Percentiles rank a stretch among this genome's conserved stretches.
phyloP scores from a whole-genome alignment of 257 asterid genomes.

The Handroanthus guayacan region DNA sequence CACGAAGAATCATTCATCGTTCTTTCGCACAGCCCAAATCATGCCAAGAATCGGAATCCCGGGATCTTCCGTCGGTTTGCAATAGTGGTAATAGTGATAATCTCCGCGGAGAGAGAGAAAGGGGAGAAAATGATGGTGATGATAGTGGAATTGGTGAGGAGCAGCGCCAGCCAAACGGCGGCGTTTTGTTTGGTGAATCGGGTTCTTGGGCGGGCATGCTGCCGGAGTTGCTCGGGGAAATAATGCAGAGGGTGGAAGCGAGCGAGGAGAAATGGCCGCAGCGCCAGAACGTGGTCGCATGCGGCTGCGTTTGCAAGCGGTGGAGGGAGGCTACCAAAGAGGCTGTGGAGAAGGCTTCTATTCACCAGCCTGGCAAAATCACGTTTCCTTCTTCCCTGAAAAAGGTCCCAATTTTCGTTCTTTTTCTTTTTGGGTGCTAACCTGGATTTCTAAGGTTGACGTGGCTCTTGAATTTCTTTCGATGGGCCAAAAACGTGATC shows the following conservation, averaged over 20 bases:
- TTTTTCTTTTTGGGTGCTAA: neutral
- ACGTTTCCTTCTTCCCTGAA: constrained; percentile 92
- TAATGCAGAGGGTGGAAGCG: constrained; percentile 76
- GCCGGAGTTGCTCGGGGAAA: constrained; percentile 81
- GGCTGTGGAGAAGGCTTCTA: constrained; percentile 57
- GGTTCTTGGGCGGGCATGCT: constrained; percentile 71
- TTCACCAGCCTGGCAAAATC: constrained; percentile 63
- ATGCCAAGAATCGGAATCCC: constrained; percentile 40
- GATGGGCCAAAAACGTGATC: neutral
- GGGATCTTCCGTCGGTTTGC: constrained; percentile 26
- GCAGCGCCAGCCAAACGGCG: constrained; percentile 29
- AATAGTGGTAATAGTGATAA: neutral
- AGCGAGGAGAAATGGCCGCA: constrained; percentile 76
- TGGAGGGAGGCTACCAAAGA: constrained; percentile 86
- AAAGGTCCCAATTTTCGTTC: constrained; percentile 51
- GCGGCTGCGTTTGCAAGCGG: constrained; percentile 85
- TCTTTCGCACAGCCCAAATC: constrained; percentile 62
- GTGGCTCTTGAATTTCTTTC: neutral
- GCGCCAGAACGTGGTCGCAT: constrained; percentile 77
- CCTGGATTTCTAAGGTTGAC: neutral
- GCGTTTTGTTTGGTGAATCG: constrained; percentile 30
- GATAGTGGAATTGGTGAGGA: constrained; percentile 28
- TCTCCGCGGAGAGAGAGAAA: constrained; percentile 31
- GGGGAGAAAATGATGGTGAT: constrained; percentile 28
- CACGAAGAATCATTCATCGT: constrained; percentile 60